Evolutionary conservation across 495 filamentous ascomycete genomes (phyloP), one percentile per base, ranked within the genome.

Genomic region (Aspergillus panamensis): DNA sequence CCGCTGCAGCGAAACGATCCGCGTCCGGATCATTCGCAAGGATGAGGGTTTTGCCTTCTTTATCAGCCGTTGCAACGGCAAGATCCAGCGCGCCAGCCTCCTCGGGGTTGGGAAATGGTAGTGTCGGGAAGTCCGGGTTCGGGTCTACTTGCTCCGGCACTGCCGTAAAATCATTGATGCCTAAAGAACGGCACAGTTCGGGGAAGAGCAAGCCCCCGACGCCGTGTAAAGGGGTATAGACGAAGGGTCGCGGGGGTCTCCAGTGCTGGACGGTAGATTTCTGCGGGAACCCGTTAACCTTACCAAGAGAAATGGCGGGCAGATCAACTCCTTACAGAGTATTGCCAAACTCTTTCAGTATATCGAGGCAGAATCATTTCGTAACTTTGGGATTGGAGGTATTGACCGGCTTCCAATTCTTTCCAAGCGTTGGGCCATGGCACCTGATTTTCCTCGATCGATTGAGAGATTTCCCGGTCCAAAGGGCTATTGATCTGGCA

Each of bases 21-120:
- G 87, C 87, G 65, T 90, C 87, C 9, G 87, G 87, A 61, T 90
- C 87, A 54, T 81, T 86, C 20, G 87, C 86, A 48, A 89, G 66
- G 37, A 90, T 77, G 10, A 89, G 60, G 14, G 64, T 65, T 61
- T 80, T 73, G 17, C 68, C 69, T 20, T 77, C 58, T 47, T 64
- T 58, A 39, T 85, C 77, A 40, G 86, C 87, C 9, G 76, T 77
- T 49, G 73, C 53, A 32, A 82, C 82, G 10, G 87, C 81, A 25
- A 89, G 74, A 60, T 88, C 79, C n/a, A 90, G 67, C 10, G 87
- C 85, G 14, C 85, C 86, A 39, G 78, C 76, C 63, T 90, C 87
- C 65, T 90, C 87, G 0, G 87, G 87, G 61, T 90, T 90, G 3
- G 87, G 87, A 62, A 88, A 89, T 21, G 74, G 74, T 17, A 89